These are phyloP conservation scores for Brassica nigra DNA, from an alignment of 345 rosid genomes.

Conservation along the genomic window DNA sequence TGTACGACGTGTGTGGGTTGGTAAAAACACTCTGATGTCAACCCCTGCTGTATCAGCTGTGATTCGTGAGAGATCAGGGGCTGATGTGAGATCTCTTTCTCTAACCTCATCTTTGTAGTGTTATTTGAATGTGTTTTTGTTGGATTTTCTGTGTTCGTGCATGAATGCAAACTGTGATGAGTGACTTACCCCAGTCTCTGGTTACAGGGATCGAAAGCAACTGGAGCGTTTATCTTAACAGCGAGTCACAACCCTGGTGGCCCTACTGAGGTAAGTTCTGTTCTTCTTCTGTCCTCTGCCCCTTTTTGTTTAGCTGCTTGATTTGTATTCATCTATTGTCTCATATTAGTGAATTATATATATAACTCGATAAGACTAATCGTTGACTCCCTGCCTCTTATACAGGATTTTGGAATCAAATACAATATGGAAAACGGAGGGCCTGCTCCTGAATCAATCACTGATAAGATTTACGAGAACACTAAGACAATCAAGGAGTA, in stretches of 20 bases:
- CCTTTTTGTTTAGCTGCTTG: neutral
- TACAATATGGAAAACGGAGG: constrained; percentile 98
- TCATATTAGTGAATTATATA: neutral
- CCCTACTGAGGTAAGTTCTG: constrained; percentile 70
- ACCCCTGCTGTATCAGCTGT: constrained; percentile 98
- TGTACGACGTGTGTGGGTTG: constrained; percentile 88
- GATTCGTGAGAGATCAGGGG: constrained; percentile 84
- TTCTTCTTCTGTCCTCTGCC: neutral
- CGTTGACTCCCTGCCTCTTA: neutral
- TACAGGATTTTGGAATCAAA: constrained; percentile 91
- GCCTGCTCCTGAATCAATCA: constrained; percentile 90
- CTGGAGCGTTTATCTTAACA: constrained; percentile 89
- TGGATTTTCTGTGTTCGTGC: constrained; percentile 16
- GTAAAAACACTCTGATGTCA: constrained; percentile 88
- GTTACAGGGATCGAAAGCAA: constrained; percentile 86
- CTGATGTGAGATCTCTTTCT: constrained; percentile 62
- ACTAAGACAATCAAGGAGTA: constrained; percentile 84
- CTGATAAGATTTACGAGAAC: constrained; percentile 89
- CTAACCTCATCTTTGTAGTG: neutral
- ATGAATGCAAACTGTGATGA: neutral
- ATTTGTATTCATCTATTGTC: neutral
- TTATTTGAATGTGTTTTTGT: neutral
- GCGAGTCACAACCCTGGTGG: constrained; percentile 99
- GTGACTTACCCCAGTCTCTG: constrained; percentile 24
- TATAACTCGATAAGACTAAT: neutral